A percentile compares a stretch with the other conserved stretches of the same genome.
phyloP scores from a whole-genome alignment of 179 eudicot genomes.

The Silene coronaria region DNA sequence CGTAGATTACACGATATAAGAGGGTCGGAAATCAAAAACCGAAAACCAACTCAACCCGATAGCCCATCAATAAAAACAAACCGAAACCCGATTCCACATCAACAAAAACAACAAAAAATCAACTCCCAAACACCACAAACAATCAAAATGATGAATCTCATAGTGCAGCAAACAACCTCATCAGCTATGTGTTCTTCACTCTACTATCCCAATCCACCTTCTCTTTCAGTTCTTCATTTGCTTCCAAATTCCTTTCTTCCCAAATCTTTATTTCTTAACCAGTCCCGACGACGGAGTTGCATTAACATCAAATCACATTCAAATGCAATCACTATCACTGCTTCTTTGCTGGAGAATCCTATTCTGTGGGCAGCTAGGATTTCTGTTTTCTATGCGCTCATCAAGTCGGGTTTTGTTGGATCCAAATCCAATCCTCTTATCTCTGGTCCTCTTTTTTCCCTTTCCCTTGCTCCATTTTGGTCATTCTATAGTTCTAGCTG shows the following conservation, averaged over 20 bases:
- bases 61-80: no score
- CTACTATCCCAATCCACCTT: background rate
- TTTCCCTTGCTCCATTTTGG: background rate
- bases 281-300: background rate
- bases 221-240: background rate
- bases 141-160: background rate
- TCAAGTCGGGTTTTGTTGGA: slow-evolving; percentile 92
- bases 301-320: no score
- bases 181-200: background rate
- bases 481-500: background rate
- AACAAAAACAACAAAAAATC: slow-evolving; percentile 1
- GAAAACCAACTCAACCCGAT: no score
- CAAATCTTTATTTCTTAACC: background rate
- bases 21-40: no score
- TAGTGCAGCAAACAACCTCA: no score
- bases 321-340: background rate
- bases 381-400: slow-evolving; percentile 75
- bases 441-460: slow-evolving; percentile 33
- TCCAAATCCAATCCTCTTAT: slow-evolving; percentile 64
- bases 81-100: no score
- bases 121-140: background rate
- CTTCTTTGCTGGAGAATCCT: slow-evolving; percentile 63
- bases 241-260: background rate
- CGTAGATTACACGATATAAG: no score
- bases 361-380: slow-evolving; percentile 76